Base-by-base conservation (phyloP, 2,329 filamentous ascomycete genomes). In the Aspergillus ustus region DNA sequence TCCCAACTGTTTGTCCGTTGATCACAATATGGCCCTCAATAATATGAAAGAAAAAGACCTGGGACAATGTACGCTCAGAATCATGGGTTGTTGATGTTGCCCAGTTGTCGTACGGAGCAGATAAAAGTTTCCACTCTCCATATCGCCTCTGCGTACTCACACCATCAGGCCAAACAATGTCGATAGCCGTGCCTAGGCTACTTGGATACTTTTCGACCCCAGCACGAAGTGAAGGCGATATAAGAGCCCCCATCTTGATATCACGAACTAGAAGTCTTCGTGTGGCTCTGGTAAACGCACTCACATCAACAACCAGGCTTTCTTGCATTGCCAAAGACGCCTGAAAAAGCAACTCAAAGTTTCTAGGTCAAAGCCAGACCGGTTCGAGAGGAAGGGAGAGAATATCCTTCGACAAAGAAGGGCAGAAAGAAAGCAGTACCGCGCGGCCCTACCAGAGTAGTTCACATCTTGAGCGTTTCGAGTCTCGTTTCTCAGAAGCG, bases 341-440 rank as follows among this genome's bases (percentile, higher is more conserved):
- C 52, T 76, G 68, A 31, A 66, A 52, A 80, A 81, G 28, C 50
- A 57, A n/a, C 51, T 51, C 1, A 74, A 61, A 1, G 67, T 58
- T 7, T 62, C 45, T 9, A 43, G 17, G 17, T 60, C 53, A 13
- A 69, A 9, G 4, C 34, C 46, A 37, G 25, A 11, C 7, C 56
- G 37, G 37, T 53, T 37, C 43, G 63, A 57, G 43, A 66, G 58
- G 20, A 28, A 54, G 7, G 40, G 52, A 25, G 60, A 20, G 61
- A 83, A 83, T 0, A 83, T 85, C 2, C 79, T 74, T 25, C 80
- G 76, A 54, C 86, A 89, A 0, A 90, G 74, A 0, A 90, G 63
- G 0, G 87, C 82, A 0, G 86, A 82, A 73, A 81, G 82, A 0
- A 89, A 78, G 0, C 80, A 79, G 63, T 84, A 87, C 0, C 67